A percentile compares a stretch with the other conserved stretches of the same genome.
These are phyloP conservation scores for Populus hybrid DNA, from an alignment of 441 rosid genomes.

Conservation along the genomic window DNA sequence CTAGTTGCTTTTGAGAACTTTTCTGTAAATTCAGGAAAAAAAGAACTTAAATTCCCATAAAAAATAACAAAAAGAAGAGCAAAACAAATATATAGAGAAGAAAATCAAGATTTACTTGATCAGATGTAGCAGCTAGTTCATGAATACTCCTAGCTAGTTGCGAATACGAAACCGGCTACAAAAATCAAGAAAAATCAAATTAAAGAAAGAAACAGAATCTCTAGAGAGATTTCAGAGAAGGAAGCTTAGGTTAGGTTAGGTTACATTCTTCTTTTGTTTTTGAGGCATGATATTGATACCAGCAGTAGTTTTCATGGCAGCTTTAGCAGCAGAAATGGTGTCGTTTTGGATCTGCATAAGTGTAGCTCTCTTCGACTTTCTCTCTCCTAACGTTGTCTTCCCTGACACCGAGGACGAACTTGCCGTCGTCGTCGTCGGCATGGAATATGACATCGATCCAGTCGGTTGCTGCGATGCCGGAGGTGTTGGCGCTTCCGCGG, in stretches of 20 bases:
- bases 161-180: conserved; percentile 94
- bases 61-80: background rate
- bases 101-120: conserved; percentile 53
- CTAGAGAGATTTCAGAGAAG: background rate
- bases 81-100: background rate
- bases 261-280: conserved; percentile 66
- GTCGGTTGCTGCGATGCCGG: conserved; percentile 23
- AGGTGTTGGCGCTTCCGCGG: conserved; percentile 31
- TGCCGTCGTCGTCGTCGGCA: background rate
- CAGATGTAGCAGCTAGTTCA: conserved; percentile 92
- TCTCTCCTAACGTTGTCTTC: conserved; percentile 72
- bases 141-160: conserved; percentile 99
- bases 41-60: conserved; percentile 5
- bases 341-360: conserved; percentile 93
- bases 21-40: conserved; percentile 43
- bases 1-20: conserved; percentile 91
- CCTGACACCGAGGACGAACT: conserved; percentile 25
- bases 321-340: conserved; percentile 90
- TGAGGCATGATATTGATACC: conserved; percentile 75
- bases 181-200: conserved; percentile 2
- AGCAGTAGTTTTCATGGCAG: conserved; percentile 65
- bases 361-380: conserved; percentile 75
- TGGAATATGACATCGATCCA: conserved; percentile 12
- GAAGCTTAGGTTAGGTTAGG: background rate
- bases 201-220: background rate